A percentile compares a stretch with the other conserved stretches of the same genome.
Conservation (phyloP, 352 stramenopile species). For the Globisporangium nunn region DNA sequence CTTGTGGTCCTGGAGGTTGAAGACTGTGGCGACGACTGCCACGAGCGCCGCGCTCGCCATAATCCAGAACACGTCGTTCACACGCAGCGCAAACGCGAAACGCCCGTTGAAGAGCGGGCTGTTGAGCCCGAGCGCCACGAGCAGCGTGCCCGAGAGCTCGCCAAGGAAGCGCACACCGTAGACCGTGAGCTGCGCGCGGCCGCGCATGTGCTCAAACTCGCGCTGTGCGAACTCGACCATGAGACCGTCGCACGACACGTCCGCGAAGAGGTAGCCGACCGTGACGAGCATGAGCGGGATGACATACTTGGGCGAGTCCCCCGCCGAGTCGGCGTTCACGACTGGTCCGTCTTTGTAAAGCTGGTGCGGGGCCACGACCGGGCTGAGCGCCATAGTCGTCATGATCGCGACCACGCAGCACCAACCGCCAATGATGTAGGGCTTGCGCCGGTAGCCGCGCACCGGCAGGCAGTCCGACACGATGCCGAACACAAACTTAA, state of each 20-base stretch:
- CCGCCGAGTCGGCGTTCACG: conserved; percentile 4
- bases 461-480: conserved; percentile 57
- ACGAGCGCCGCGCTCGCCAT: conserved; percentile 24
- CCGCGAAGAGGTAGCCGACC: conserved; percentile 53
- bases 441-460: conserved; percentile 46
- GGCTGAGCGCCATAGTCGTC: conserved; percentile 18
- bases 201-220: conserved; percentile 31
- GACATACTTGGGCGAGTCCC: conserved; percentile 21
- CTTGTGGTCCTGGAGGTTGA: conserved; percentile 33
- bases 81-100: conserved; percentile 39
- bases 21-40: conserved; percentile 29
- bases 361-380: conserved; percentile 20
- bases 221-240: conserved; percentile 75
- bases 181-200: conserved; percentile 41
- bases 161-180: conserved; percentile 53
- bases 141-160: conserved; percentile 42
- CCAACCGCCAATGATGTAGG: conserved; percentile 66
- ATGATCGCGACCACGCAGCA: conserved; percentile 35
- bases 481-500: conserved; percentile 61
- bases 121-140: conserved; percentile 58
- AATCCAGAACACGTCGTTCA: conserved; percentile 31
- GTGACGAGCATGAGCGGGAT: conserved; percentile 41
- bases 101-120: conserved; percentile 37
- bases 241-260: conserved; percentile 67
- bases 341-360: conserved; percentile 7